These are phyloP conservation scores for Eucalyptus cladocalyx DNA, from an alignment of 345 rosid genomes.

Conservation along the genomic window DNA sequence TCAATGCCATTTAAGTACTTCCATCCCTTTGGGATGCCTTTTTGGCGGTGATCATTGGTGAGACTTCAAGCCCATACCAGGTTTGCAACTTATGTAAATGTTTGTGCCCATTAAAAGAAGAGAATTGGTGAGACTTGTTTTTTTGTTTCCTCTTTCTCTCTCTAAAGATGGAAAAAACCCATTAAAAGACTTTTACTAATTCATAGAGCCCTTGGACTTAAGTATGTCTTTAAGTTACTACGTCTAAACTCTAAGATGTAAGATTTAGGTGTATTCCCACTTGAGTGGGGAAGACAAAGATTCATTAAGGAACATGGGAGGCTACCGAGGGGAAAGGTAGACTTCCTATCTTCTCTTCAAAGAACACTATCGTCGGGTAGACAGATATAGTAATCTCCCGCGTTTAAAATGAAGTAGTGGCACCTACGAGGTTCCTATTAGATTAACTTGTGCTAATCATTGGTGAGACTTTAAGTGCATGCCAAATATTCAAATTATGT, in stretches of 20 bases:
- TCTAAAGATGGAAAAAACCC: neutral
- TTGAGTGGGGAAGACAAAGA: too few species aligned
- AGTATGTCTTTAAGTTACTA: too few species aligned
- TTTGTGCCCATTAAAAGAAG: neutral
- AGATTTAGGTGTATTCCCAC: too few species aligned
- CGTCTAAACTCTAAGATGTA: too few species aligned
- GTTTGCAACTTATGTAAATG: neutral
- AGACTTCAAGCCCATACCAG: neutral
- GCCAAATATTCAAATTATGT: neutral
- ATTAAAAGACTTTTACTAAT: neutral
- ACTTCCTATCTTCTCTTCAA: too few species aligned
- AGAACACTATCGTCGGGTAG: too few species aligned
- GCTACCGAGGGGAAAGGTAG: too few species aligned
- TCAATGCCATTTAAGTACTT: neutral
- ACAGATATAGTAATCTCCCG: too few species aligned
- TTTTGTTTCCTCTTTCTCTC: neutral
- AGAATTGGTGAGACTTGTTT: neutral
- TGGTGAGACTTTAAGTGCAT: neutral
- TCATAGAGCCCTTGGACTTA: neutral
- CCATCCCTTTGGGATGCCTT: neutral
- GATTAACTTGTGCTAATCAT: neutral
- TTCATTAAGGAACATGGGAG: too few species aligned
- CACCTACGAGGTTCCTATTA: too few species aligned
- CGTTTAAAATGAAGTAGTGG: too few species aligned
- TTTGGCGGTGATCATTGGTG: neutral